Base-by-base conservation (phyloP, 2,329 filamentous ascomycete species). In the Aspergillus sp. region DNA sequence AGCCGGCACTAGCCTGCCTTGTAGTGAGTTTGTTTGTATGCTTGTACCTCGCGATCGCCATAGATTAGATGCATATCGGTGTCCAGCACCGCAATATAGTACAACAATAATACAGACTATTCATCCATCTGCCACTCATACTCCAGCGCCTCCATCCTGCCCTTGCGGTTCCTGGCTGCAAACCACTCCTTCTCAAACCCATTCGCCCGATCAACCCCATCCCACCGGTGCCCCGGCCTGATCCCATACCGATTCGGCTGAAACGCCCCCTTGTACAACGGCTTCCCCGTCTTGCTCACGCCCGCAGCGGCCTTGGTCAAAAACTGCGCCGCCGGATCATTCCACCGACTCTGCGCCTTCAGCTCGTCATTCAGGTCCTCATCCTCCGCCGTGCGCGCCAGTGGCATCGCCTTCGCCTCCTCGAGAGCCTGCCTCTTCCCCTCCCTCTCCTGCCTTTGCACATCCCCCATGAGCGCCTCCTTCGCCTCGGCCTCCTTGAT, bases 41-140 rank as follows among this genome's bases (percentile, higher is more conserved):
- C 27, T 31, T 31, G 27, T 31, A 11, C 9, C 27, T 9, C 27
- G 9, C 11, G 9, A 31, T 31, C 17, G 23, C 23, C 21, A n/a
- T 48, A 48, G 19, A 48, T 48, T 17, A 19, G 27, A 48, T 17
- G 21, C 12, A 27, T 40, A 5, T 39, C 48, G 40, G 41, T 27
- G 37, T 52, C 51, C 51, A 46, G 51, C 50, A 41, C 52, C 37
- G 39, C 8, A 35, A 19, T 17, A 23, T 50, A 15, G 50, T 39
- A 43, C 23, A 49, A 54, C n/a, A 19, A 17, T 11, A 14, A 21
- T 33, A 46, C 24, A 21, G 39, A 17, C 57, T 51, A 95, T 75
- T 92, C 90, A 77, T 97, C 95, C 89, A 96, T 95, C 80, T 97
- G 91, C 95, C 93, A 99, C 33, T 89, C 86, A 75, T 97, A 98